Evolutionary conservation across 148 eudicot genomes (phyloP).

Genomic region (Nepenthes mirabilis): DNA sequence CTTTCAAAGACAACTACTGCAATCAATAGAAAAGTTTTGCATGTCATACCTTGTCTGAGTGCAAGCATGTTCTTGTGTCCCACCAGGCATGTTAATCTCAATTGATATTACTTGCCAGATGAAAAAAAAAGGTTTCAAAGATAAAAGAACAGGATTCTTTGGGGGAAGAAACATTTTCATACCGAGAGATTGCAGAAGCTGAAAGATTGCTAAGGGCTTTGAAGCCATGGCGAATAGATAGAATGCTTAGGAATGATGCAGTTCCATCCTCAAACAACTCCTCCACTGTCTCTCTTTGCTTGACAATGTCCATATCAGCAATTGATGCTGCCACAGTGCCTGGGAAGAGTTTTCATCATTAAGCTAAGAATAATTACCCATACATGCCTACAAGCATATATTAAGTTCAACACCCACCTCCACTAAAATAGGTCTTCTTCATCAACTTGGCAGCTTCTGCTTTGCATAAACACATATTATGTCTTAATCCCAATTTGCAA

Average conservation of each 20-base stretch:
- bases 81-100: too few species aligned
- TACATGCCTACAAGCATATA: neutral
- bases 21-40: too few species aligned
- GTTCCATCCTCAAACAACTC: conserved; percentile 91
- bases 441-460: conserved; percentile 78
- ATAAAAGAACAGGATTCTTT: neutral
- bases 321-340: conserved; percentile 96
- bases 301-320: conserved; percentile 82
- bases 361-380: neutral
- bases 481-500: neutral
- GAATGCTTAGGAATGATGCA: conserved; percentile 71
- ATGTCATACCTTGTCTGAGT: too few species aligned
- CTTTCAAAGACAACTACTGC: too few species aligned
- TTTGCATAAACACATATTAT: conserved; percentile 3
- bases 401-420: conserved; percentile 43
- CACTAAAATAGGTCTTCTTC: conserved; percentile 87
- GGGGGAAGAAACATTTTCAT: conserved; percentile 1
- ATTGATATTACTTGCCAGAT: too few species aligned
- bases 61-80: too few species aligned
- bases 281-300: conserved; percentile 72
- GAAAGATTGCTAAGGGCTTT: conserved; percentile 44
- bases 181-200: conserved; percentile 59
- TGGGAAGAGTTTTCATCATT: conserved; percentile 14
- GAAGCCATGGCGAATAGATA: conserved; percentile 80
- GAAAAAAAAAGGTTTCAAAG: neutral